Percentiles rank a stretch among this genome's conserved stretches.
Conservation (phyloP, 1,139 yeast genomes). For the Trichomonascaceae sp. region DNA sequence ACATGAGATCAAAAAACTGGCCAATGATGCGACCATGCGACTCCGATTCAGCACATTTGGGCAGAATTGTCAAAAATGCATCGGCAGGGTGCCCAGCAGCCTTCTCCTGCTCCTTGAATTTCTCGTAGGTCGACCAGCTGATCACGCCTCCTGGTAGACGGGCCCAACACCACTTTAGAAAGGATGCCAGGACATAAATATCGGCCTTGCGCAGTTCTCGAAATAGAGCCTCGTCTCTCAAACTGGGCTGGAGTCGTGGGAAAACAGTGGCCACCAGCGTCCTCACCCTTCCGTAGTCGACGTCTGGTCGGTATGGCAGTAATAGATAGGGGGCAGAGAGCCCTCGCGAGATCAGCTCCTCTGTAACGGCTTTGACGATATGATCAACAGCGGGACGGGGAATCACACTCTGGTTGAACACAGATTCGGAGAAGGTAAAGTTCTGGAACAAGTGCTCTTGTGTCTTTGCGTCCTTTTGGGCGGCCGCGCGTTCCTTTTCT, state of each 20-base stretch:
- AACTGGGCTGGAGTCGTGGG: slow-evolving; percentile 14
- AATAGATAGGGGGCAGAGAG: slow-evolving; percentile 22
- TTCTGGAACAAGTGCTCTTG: slow-evolving; percentile 9
- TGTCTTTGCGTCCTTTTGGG: not conserved
- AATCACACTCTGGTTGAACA: slow-evolving; percentile 13
- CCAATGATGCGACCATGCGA: slow-evolving; percentile 84
- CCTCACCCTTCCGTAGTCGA: slow-evolving; percentile 15
- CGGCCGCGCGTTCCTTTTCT: not conserved
- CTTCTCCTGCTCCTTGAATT: slow-evolving; percentile 48
- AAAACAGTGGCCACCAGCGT: slow-evolving; percentile 16
- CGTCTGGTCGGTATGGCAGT: slow-evolving; percentile 20
- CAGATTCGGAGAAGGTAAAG: slow-evolving; percentile 18
- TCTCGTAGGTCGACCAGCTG: slow-evolving; percentile 75
- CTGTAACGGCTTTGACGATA: slow-evolving; percentile 19
- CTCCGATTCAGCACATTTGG: slow-evolving; percentile 67
- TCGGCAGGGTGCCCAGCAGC: slow-evolving; percentile 42
- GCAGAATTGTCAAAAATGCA: slow-evolving; percentile 71
- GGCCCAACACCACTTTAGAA: slow-evolving; percentile 76
- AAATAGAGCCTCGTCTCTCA: slow-evolving; percentile 18
- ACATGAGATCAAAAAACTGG: slow-evolving; percentile 70
- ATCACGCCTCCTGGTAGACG: slow-evolving; percentile 65
- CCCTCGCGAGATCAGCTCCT: slow-evolving; percentile 13
- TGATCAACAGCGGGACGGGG: slow-evolving; percentile 20
- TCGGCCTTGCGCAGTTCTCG: slow-evolving; percentile 19
- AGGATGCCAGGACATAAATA: slow-evolving; percentile 38